Evolutionary conservation across 177 flowering plant species (phyloP), one percentile per base, ranked within the genome.

Genomic region (Vitis hybrid): DNA sequence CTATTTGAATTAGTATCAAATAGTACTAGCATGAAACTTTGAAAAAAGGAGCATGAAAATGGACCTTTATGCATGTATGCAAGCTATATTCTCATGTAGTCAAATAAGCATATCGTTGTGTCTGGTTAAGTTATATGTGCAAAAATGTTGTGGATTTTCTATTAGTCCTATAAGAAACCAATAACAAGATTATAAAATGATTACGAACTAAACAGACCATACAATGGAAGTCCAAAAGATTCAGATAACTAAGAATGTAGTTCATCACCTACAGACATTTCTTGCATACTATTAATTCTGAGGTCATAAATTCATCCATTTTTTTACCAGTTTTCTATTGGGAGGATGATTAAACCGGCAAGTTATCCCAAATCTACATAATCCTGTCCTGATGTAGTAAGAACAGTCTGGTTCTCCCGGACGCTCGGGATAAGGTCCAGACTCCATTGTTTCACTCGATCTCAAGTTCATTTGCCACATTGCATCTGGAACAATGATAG

Each of bases 281-380:
- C 11, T 50, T 13, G 55, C 22, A 59, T 59, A 26, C 0, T 4
- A 60, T 26, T 29, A 18, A 55, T 2, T 11, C 60, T 20, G 12
- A 70, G 63, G 2, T 51, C 62, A 48, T 20, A 56, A 69, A 63
- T 62, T 49, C 12, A 8, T 51, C 48, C 16, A 67, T 49, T 56
- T 52, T 13, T 59, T 71, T 86, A 89, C 94, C 89, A 85, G 85
- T 69, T 82, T 77, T 62, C 91, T 73, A 67, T 89, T 80, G 48
- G 86, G 89, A 66, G 98, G 98, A 76, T 93, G 98, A 77, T 91
- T 90, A 77, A 82, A 93, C 58, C 98, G 87, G 68, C 98, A 93
- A 15, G 89, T 86, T 65, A 84, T 76, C 15, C 97, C 98, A 84
- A 85, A 93, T 74, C 94, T 86, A 71, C 98, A 93, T 19, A 85